Percentiles rank a stretch among this genome's conserved stretches.
phyloP scores from a whole-genome alignment of 2,329 filamentous ascomycete species.

The Zasmidium angulare region DNA sequence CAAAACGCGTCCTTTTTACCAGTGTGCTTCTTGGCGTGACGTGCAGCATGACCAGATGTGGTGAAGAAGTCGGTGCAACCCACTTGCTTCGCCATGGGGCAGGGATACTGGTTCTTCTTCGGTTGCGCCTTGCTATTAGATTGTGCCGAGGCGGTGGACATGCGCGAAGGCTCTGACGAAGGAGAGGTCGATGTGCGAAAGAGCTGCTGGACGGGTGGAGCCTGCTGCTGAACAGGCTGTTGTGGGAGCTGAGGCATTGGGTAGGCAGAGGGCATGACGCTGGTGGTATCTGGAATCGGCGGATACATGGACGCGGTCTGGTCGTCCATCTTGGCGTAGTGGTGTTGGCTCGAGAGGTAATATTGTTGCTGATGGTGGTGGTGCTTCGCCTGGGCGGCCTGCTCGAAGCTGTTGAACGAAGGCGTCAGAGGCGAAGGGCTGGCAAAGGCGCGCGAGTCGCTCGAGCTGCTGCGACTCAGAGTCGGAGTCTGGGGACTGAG shows the following conservation, averaged over 20 bases:
- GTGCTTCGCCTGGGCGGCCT: conserved; percentile 15
- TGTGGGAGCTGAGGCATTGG: conserved; percentile 29
- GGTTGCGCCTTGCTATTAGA: conserved; percentile 44
- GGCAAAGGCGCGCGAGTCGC: conserved; percentile 44
- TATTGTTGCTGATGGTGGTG: conserved; percentile 21
- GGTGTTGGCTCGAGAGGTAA: conserved; percentile 17
- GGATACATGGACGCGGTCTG: conserved; percentile 35
- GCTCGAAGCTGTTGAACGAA: conserved; percentile 36
- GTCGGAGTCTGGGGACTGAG: conserved; percentile 48
- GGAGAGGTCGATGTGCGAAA: conserved; percentile 38
- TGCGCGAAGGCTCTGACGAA: conserved; percentile 46
- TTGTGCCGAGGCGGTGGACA: conserved; percentile 43
- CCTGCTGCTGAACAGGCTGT: conserved; percentile 18
- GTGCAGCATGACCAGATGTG: conserved; percentile 80
- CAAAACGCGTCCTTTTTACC: conserved; percentile 75
- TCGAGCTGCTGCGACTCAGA: conserved; percentile 47
- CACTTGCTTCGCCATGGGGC: conserved; percentile 68
- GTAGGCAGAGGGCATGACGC: conserved; percentile 32
- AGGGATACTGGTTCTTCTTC: conserved; percentile 71
- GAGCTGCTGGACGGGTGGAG: conserved; percentile 13
- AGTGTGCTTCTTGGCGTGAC: conserved; percentile 81
- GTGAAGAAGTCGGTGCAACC: conserved; percentile 79
- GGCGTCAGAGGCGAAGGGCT: conserved; percentile 51
- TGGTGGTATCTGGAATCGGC: conserved; percentile 35
- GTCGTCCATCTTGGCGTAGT: conserved; percentile 37